A percentile compares a stretch with the other conserved stretches of the same genome.
Evolutionary conservation across 1,284 basidiomycete species (phyloP).

Genomic region (Hemileia vastatrix): DNA sequence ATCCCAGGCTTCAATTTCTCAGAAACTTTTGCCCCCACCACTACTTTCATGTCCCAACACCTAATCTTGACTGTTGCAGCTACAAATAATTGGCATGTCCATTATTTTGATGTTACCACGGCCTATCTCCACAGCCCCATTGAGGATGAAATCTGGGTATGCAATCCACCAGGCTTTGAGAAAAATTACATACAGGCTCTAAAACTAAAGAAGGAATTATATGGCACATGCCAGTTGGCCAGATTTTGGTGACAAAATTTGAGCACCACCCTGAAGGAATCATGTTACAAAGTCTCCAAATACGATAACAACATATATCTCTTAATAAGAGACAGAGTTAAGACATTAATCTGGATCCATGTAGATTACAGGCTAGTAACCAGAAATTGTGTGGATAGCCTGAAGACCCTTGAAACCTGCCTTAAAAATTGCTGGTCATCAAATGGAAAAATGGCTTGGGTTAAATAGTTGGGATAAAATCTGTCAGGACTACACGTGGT

Average conservation of each 20-base stretch:
- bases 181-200: neutral
- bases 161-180: neutral
- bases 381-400: no score
- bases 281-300: no score
- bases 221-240: slow-evolving; percentile 1
- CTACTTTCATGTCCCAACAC: neutral
- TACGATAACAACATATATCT: no score
- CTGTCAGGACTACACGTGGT: neutral
- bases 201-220: slow-evolving; percentile 1
- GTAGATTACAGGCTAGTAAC: no score
- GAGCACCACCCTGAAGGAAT: neutral
- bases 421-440: no score
- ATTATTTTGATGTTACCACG: neutral
- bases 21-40: neutral
- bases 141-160: neutral
- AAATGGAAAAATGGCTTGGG: neutral
- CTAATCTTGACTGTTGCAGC: neutral
- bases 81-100: neutral
- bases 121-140: slow-evolving; percentile 5
- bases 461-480: neutral
- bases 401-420: no score
- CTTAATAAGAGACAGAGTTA: no score
- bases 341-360: no score
- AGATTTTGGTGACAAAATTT: slow-evolving; percentile 3
- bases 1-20: no score